Evolutionary conservation across 345 rosid genomes (phyloP).

Genomic region (Eucalyptus pauciflora): DNA sequence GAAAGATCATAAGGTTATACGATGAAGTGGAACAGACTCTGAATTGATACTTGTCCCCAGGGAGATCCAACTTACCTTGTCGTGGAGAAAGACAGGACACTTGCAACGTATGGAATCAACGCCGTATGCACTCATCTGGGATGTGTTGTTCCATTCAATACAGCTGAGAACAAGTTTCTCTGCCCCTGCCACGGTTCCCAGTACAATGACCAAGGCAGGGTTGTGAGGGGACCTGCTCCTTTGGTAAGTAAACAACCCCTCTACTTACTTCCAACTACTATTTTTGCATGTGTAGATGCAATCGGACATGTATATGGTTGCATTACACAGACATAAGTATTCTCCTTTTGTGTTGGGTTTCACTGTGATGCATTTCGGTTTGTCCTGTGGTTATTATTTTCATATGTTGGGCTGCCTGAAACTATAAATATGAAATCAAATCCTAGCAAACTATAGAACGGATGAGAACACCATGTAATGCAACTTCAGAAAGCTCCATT

Average conservation of each 20-base stretch:
- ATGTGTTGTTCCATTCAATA: slow-evolving; percentile 90
- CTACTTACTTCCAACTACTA: background rate
- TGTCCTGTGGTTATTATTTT: background rate
- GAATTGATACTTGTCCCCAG: slow-evolving; percentile 11
- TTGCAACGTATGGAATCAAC: slow-evolving; percentile 74
- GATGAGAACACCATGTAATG: background rate
- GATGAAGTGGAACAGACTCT: background rate
- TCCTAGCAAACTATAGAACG: background rate
- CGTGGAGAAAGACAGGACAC: slow-evolving; percentile 77
- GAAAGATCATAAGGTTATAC: background rate
- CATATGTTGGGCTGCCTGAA: background rate
- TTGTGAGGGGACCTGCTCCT: slow-evolving; percentile 96
- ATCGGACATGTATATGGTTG: background rate
- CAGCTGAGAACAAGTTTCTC: slow-evolving; percentile 82
- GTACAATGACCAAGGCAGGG: slow-evolving; percentile 92
- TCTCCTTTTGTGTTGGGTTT: background rate
- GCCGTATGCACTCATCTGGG: slow-evolving; percentile 95
- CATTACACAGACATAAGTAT: background rate
- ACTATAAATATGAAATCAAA: background rate
- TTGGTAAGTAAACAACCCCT: slow-evolving; percentile 37
- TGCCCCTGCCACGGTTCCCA: slow-evolving; percentile 99
- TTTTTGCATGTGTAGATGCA: background rate
- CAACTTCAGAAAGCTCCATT: background rate
- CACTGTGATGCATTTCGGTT: background rate
- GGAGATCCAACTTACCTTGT: slow-evolving; percentile 97